These are phyloP conservation scores for Suillus luteus DNA, from an alignment of 768 basidiomycete species.

Conservation along the genomic window DNA sequence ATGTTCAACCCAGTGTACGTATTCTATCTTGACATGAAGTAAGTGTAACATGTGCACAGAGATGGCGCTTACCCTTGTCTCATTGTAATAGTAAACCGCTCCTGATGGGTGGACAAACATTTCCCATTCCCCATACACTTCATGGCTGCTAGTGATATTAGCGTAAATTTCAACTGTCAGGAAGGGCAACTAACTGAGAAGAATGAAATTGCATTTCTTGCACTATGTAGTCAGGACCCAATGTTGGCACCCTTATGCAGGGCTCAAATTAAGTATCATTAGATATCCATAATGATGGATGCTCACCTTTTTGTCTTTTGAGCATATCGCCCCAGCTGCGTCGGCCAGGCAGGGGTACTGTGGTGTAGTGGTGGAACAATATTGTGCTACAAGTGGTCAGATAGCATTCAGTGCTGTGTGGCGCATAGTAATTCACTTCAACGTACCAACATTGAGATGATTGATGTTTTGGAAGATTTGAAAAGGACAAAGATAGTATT, in stretches of 20 bases:
- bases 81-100: background rate
- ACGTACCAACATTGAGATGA: too few relatives aligned
- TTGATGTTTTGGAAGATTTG: too few relatives aligned
- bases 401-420: too few relatives aligned
- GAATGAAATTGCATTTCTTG: background rate
- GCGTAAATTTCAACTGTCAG: background rate
- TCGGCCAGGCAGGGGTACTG: background rate
- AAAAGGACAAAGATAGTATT: too few relatives aligned
- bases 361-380: background rate
- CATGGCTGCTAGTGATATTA: background rate
- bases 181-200: background rate
- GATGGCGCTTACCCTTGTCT: background rate
- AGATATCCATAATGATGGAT: background rate
- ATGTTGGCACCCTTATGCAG: background rate
- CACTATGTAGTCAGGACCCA: background rate
- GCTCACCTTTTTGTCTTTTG: background rate
- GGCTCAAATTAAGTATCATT: background rate
- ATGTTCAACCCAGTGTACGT: background rate
- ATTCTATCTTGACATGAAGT: background rate
- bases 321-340: background rate
- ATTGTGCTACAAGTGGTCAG: too few relatives aligned
- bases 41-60: background rate
- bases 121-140: background rate
- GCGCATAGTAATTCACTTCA: too few relatives aligned
- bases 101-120: background rate